These are phyloP conservation scores for Penicillium thymicola DNA, from an alignment of 2,329 filamentous ascomycete genomes.

Conservation along the genomic window DNA sequence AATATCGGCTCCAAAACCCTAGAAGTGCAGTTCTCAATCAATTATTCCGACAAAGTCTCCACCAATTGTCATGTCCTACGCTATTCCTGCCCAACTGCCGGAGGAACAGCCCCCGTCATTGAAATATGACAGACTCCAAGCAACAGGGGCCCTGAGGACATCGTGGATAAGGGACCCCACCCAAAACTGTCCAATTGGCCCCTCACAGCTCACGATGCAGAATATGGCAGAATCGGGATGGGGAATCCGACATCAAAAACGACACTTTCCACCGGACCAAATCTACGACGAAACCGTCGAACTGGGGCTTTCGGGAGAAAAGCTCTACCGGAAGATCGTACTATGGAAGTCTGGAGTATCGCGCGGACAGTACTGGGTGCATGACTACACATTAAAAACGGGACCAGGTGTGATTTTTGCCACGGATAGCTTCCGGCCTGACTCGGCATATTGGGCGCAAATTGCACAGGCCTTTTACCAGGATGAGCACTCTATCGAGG, in stretches of 20 bases:
- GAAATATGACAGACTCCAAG: neutral
- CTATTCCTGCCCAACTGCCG: neutral
- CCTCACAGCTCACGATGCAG: neutral
- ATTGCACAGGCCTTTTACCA: neutral
- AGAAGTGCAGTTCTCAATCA: neutral
- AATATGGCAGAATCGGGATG: neutral
- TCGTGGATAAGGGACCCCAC: neutral
- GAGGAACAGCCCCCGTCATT: neutral
- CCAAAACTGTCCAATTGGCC: neutral
- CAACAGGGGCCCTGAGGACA: neutral
- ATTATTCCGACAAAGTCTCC: neutral
- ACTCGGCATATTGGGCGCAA: conserved; percentile 9
- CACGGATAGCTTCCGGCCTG: neutral
- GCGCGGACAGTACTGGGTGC: neutral
- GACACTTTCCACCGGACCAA: neutral
- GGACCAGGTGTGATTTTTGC: neutral
- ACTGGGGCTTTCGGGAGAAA: neutral
- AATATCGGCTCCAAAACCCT: neutral
- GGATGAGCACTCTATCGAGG: neutral
- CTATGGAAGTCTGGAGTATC: neutral
- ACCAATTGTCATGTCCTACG: neutral
- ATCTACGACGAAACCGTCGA: neutral
- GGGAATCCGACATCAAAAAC: neutral
- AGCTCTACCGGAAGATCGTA: neutral
- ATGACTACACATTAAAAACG: neutral